A percentile compares a stretch with the other conserved stretches of the same genome.
phyloP scores from a whole-genome alignment of 2,329 filamentous ascomycete species.

The Ophiostoma quercus region DNA sequence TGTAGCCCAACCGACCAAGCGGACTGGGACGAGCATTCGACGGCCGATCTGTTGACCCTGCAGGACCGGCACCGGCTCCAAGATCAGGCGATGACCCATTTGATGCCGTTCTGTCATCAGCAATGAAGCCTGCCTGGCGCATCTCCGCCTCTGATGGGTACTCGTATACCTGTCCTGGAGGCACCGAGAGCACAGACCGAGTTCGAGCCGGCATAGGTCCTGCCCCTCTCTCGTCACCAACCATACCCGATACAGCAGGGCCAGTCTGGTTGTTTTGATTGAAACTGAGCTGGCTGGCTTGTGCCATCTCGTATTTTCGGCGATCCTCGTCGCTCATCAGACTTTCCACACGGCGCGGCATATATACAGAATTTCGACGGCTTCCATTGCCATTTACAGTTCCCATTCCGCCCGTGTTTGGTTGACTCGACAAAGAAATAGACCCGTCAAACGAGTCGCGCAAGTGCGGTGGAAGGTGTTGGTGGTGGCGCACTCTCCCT shows the following conservation, averaged over 20 bases:
- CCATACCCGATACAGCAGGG: neutral
- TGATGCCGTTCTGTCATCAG: constrained; percentile 30
- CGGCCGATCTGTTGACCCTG: too few relatives aligned
- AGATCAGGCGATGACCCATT: neutral
- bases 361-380: constrained; percentile 53
- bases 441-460: constrained; percentile 62
- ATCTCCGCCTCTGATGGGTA: constrained; percentile 42
- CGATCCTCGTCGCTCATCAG: constrained; percentile 75
- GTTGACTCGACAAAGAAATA: constrained; percentile 53
- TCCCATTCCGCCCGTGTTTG: neutral
- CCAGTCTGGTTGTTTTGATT: neutral
- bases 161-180: constrained; percentile 46
- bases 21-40: constrained; percentile 34
- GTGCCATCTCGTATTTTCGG: constrained; percentile 66
- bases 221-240: constrained; percentile 14
- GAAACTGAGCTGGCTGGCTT: constrained; percentile 46
- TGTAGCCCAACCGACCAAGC: constrained; percentile 35
- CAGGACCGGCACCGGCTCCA: neutral
- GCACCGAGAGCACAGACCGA: constrained; percentile 34
- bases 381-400: neutral
- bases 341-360: constrained; percentile 65
- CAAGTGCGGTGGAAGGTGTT: constrained; percentile 41
- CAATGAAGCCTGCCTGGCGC: constrained; percentile 40
- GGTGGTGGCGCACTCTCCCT: neutral
- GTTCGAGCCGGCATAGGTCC: neutral